Base-by-base conservation (phyloP, 257 asterid species). In the Nicotiana tomentosiformis region DNA sequence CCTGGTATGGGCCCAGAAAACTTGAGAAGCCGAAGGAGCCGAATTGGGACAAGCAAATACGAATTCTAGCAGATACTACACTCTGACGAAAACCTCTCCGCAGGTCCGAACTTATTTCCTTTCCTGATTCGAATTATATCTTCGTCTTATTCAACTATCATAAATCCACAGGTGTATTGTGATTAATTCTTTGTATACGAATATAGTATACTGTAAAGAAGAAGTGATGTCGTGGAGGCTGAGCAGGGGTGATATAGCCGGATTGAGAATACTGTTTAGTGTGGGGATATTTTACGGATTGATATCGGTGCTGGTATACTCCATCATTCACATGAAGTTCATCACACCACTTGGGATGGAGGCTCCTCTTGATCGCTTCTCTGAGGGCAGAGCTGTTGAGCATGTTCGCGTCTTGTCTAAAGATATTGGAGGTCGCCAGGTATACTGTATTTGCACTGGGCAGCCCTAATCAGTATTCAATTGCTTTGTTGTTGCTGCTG, bases 391-490 rank as follows among this genome's bases (percentile, higher is more conserved):
- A 81, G 98, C 99, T 29, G 78, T 96, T 77, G 89, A 96, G 84
- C 99, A 96, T 88, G 97, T 96, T 60, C 97, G 99, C 68, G 98
- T 96, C 35, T 87, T 96, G 68, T 88, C 99, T 5, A 87, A 91
- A 61, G 98, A 96, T 49, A 96, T 96, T 77, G 99, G 97, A 83
- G 97, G 93, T 66, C 98, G 99, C 60, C 99, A 96, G 98, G 98
- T 96, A 57, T 33, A 43, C 12, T 43, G 51, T 43, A 43, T 39
- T 39, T 39, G 10, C 49, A 7, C 49, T 39, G 49, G 8, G 49
- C 49, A 39, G 86, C 67, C 61, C 10, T 39, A 39, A 39, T 39
- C 49, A 7, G 49, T 51, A 11, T 14, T 53, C 58, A 11, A 53
- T 53, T 43, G 51, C 51, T 43, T 43, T 43, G 51, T 9, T 43